A percentile compares a stretch with the other conserved stretches of the same genome.
Evolutionary conservation across 140 eudicot species (phyloP).

Genomic region (Ambrosia hybrid): DNA sequence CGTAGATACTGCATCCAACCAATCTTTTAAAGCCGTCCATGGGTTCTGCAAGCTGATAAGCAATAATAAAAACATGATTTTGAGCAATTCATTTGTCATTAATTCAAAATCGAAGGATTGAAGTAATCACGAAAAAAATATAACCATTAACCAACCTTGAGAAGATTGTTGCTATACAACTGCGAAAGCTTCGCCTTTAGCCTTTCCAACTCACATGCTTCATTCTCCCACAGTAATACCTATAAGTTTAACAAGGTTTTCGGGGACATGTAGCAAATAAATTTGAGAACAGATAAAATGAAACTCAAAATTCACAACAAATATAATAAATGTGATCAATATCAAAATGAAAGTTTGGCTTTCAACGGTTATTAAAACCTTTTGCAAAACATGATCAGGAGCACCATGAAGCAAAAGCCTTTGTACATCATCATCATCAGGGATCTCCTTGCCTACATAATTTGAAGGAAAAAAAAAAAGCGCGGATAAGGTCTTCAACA

Average conservation of each 20-base stretch:
- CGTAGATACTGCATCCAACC: conserved; percentile 83
- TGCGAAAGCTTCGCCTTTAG: conserved; percentile 74
- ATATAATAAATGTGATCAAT: neutral
- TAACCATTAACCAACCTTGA: conserved; percentile 49
- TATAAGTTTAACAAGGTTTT: conserved; percentile 24
- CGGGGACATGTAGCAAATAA: neutral
- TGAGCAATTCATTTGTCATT: conserved; percentile 4
- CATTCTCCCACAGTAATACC: conserved; percentile 73
- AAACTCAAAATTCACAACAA: neutral
- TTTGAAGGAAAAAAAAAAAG: neutral
- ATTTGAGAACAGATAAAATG: neutral
- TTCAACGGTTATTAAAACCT: conserved; percentile 46
- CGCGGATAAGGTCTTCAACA: neutral
- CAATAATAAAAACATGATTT: conserved; percentile 11
- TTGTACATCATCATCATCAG: conserved; percentile 52
- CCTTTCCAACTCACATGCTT: conserved; percentile 61
- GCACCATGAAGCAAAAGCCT: conserved; percentile 55
- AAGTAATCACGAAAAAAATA: neutral
- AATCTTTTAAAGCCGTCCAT: conserved; percentile 78
- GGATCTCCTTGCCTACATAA: conserved; percentile 72
- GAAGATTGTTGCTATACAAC: conserved; percentile 69
- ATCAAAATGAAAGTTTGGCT: neutral
- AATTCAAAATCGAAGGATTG: neutral
- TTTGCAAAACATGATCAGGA: conserved; percentile 73
- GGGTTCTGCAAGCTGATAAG: conserved; percentile 75